A percentile compares a stretch with the other conserved stretches of the same genome.
phyloP scores from a whole-genome alignment of 352 stramenopile species.

The Paralagenidium karlingii region DNA sequence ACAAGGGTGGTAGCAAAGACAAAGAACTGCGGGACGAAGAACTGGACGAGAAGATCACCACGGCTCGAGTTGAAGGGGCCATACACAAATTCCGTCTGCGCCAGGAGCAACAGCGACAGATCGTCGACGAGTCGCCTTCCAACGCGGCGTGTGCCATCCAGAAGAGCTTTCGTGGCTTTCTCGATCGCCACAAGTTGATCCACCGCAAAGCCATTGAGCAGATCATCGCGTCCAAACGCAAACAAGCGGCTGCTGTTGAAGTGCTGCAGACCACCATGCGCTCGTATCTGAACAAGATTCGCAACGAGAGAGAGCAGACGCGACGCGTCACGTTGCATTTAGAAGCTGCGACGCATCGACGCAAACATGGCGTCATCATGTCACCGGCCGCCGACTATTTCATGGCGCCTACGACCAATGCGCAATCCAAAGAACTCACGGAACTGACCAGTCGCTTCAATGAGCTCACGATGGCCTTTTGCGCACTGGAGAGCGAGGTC shows the following conservation, averaged over 20 bases:
- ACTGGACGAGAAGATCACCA: conserved; percentile 1
- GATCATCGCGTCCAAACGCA: conserved; percentile 21
- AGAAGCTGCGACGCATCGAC: too few species aligned
- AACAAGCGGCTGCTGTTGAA: conserved; percentile 40
- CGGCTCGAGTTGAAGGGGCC: conserved; percentile 13
- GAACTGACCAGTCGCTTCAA: background rate
- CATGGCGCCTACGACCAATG: background rate
- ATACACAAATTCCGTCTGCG: conserved; percentile 36
- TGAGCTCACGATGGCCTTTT: background rate
- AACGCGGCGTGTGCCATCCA: conserved; percentile 49
- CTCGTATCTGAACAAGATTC: conserved; percentile 31
- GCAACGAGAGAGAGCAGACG: background rate
- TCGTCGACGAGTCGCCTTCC: conserved; percentile 29
- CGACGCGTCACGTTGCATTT: too few species aligned
- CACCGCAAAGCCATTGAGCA: conserved; percentile 43
- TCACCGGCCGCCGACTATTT: background rate
- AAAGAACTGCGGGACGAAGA: background rate
- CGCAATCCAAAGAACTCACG: background rate
- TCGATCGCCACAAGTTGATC: conserved; percentile 22
- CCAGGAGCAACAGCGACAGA: conserved; percentile 31
- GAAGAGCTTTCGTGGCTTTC: conserved; percentile 45
- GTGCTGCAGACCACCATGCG: conserved; percentile 54
- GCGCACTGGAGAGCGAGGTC: too few species aligned
- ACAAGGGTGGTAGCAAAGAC: background rate
- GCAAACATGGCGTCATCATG: too few species aligned